phyloP scores from a whole-genome alignment of 345 rosid species.

The Arabis hirsuta region DNA sequence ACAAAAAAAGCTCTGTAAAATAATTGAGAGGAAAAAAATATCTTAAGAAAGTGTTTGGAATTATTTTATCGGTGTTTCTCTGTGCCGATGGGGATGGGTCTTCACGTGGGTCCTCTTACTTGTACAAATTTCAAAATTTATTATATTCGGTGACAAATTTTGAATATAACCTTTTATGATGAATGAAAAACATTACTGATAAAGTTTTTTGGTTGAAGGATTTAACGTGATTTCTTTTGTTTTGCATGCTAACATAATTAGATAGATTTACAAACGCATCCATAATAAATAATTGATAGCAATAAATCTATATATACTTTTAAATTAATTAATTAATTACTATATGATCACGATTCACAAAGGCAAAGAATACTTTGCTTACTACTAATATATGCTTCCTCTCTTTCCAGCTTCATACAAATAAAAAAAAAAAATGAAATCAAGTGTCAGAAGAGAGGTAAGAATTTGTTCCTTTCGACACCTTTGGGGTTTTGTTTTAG shows the following conservation, averaged over 20 bases:
- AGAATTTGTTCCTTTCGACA: slow-evolving; percentile 37
- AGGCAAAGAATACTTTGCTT: slow-evolving; percentile 38
- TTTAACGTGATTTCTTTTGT: background rate
- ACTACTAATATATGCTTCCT: slow-evolving; percentile 10
- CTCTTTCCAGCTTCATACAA: slow-evolving; percentile 27
- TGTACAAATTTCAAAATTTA: slow-evolving; percentile 15
- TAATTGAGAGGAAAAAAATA: slow-evolving; percentile 42
- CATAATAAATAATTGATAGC: background rate
- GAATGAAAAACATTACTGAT: background rate
- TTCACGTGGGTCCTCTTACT: slow-evolving; percentile 48
- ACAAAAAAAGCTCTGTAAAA: slow-evolving; percentile 10
- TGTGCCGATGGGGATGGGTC: slow-evolving; percentile 37
- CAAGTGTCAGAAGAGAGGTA: slow-evolving; percentile 35
- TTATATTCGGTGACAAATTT: slow-evolving; percentile 19
- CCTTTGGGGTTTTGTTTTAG: slow-evolving; percentile 2
- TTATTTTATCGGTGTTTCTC: slow-evolving; percentile 34
- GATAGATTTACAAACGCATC: slow-evolving; percentile 4
- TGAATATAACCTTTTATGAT: background rate
- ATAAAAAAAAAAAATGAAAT: background rate
- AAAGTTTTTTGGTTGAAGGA: background rate
- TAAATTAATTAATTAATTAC: no score
- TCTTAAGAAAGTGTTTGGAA: slow-evolving; percentile 27
- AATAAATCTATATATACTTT: background rate
- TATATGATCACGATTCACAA: background rate
- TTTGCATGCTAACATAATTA: slow-evolving; percentile 25